These are phyloP conservation scores for Russula sp. DNA, from an alignment of 768 basidiomycete genomes.

Conservation along the genomic window DNA sequence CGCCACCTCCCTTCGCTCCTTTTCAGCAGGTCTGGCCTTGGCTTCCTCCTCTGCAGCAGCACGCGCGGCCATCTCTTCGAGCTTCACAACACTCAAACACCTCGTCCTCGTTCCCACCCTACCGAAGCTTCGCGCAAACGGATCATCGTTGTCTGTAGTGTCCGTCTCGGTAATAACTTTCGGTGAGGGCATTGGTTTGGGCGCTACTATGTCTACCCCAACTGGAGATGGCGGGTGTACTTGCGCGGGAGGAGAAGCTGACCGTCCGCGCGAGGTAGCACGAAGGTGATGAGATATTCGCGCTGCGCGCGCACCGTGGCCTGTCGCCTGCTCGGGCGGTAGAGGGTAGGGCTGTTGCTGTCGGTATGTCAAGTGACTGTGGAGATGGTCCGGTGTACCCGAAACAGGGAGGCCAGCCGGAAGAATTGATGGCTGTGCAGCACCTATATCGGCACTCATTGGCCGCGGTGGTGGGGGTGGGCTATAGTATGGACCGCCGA, in stretches of 20 bases:
- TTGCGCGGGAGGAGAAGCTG: slow-evolving; percentile 55
- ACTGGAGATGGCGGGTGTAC: slow-evolving; percentile 20
- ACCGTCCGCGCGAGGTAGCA: slow-evolving; percentile 47
- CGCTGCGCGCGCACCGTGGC: slow-evolving; percentile 53
- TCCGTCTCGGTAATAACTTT: slow-evolving; percentile 33
- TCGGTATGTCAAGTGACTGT: slow-evolving; percentile 27
- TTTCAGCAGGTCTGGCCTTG: slow-evolving; percentile 23
- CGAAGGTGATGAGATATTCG: slow-evolving; percentile 54
- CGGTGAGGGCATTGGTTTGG: slow-evolving; percentile 62
- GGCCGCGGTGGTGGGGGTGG: slow-evolving; percentile 38
- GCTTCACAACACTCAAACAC: slow-evolving; percentile 55
- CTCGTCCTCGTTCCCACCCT: slow-evolving; percentile 29
- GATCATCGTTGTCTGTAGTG: background rate
- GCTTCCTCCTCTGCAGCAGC: slow-evolving; percentile 5
- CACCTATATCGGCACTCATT: slow-evolving; percentile 38
- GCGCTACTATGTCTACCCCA: slow-evolving; percentile 40
- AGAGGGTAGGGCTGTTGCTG: background rate
- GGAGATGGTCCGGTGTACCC: slow-evolving; percentile 25
- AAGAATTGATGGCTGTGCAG: slow-evolving; percentile 26
- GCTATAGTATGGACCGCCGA: slow-evolving; percentile 27
- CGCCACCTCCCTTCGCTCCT: slow-evolving; percentile 18
- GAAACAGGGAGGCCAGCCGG: slow-evolving; percentile 33
- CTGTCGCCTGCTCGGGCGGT: slow-evolving; percentile 40
- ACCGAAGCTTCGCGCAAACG: background rate
- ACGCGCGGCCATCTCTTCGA: slow-evolving; percentile 69